A percentile compares a stretch with the other conserved stretches of the same genome.
These are phyloP conservation scores for Chytridiales sp. DNA, from an alignment of 371 early-diverging fungal genomes.

Conservation along the genomic window DNA sequence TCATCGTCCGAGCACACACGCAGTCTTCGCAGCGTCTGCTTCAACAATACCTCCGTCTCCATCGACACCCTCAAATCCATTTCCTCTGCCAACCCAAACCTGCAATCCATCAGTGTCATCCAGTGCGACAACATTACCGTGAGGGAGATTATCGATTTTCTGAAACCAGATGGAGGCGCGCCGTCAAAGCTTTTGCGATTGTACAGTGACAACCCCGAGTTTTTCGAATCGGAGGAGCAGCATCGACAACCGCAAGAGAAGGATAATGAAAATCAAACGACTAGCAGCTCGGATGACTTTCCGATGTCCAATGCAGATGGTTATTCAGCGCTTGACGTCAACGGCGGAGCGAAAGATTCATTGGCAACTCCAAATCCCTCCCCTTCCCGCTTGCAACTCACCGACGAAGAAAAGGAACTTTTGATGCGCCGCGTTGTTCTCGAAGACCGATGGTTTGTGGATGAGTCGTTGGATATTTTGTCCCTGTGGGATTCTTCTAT, in stretches of 20 bases:
- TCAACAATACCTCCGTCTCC: conserved; percentile 32
- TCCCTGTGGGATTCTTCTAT: conserved; percentile 31
- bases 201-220: conserved; percentile 11
- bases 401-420: conserved; percentile 5
- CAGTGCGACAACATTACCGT: conserved; percentile 14
- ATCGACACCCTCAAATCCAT: conserved; percentile 16
- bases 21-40: conserved; percentile 25
- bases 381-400: conserved; percentile 3
- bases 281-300: not conserved
- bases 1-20: conserved; percentile 1
- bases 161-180: conserved; percentile 1
- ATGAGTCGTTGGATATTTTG: conserved; percentile 45
- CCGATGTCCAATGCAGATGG: not conserved
- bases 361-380: not conserved
- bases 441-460: conserved; percentile 42
- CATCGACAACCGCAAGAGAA: conserved; percentile 5
- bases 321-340: conserved; percentile 5
- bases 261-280: conserved; percentile 8
- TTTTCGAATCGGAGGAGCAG: not conserved
- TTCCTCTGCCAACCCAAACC: not conserved
- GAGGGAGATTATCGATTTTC: conserved; percentile 6
- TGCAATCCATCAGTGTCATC: conserved; percentile 27
- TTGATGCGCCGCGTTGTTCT: conserved; percentile 20
- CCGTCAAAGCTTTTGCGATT: conserved; percentile 2
- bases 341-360: conserved; percentile 5